Evolutionary conservation across 768 basidiomycete species (phyloP).

Genomic region (Cystobasidium onofrii): DNA sequence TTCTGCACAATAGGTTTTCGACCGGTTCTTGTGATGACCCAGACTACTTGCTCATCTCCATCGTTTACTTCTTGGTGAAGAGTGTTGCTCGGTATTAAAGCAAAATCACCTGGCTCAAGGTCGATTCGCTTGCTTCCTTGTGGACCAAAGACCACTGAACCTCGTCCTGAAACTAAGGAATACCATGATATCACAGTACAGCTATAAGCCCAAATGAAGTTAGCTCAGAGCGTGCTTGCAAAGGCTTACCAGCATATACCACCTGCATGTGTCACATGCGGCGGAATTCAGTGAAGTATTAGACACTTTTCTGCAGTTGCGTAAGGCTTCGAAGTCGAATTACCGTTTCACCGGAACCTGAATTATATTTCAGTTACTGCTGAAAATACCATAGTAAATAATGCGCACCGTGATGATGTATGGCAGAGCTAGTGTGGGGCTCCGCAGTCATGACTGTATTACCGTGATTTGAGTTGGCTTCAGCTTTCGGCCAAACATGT

Average conservation of each 20-base stretch:
- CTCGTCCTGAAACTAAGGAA: slow-evolving; percentile 30
- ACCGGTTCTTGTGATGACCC: slow-evolving; percentile 39
- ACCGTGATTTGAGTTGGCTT: background rate
- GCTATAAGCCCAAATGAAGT: too few species aligned
- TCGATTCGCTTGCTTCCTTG: slow-evolving; percentile 35
- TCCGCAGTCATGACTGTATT: slow-evolving; percentile 20
- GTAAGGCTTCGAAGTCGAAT: background rate
- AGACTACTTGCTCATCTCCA: slow-evolving; percentile 41
- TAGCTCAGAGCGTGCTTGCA: background rate
- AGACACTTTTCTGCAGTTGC: too few species aligned
- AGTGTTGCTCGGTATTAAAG: slow-evolving; percentile 36
- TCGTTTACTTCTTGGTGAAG: slow-evolving; percentile 40
- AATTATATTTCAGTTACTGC: background rate
- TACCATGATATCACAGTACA: too few species aligned
- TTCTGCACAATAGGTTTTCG: slow-evolving; percentile 37
- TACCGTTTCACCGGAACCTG: slow-evolving; percentile 28
- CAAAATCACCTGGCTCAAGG: slow-evolving; percentile 39
- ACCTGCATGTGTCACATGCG: too few species aligned
- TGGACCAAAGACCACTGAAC: slow-evolving; percentile 34
- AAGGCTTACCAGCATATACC: slow-evolving; percentile 32
- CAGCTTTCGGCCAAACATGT: background rate
- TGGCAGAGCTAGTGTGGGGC: slow-evolving; percentile 14
- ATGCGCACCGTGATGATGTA: slow-evolving; percentile 23
- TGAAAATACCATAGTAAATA: too few species aligned
- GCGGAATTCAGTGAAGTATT: too few species aligned